A percentile compares a stretch with the other conserved stretches of the same genome.
Conservation (phyloP, 352 stramenopile genomes). For the Paralagenidium karlingii region DNA sequence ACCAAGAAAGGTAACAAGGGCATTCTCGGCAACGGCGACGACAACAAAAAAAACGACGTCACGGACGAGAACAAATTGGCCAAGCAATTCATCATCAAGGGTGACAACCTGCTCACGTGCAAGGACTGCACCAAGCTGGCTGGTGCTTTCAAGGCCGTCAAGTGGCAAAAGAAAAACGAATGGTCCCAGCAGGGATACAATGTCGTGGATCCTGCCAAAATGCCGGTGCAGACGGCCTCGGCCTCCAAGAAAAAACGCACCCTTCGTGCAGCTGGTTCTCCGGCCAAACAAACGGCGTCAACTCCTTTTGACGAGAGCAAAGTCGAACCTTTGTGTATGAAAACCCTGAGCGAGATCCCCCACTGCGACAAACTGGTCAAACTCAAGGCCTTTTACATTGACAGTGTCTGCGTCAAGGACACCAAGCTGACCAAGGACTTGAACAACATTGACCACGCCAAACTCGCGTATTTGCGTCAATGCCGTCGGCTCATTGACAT, state of each 20-base stretch:
- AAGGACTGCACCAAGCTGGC: conserved; percentile 1
- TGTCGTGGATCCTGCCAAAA: background rate
- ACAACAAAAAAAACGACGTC: conserved; percentile 3
- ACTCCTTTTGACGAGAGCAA: no score
- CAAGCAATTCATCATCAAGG: background rate
- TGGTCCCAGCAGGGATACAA: conserved; percentile 1
- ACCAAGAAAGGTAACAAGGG: background rate
- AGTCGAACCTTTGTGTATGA: background rate
- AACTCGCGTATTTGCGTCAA: conserved; percentile 1
- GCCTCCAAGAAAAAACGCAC: no score
- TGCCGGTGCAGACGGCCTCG: background rate
- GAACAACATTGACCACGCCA: background rate
- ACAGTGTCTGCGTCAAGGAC: background rate
- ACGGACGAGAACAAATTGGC: background rate
- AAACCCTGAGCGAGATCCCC: background rate
- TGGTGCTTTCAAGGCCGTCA: background rate
- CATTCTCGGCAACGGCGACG: conserved; percentile 4
- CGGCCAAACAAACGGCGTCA: background rate
- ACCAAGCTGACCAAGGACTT: background rate
- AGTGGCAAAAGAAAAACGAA: background rate
- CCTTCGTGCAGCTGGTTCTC: no score
- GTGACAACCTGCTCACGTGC: conserved; percentile 1
- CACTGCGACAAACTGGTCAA: background rate
- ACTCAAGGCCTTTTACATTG: background rate
- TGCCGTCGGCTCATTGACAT: conserved; percentile 1